Base-by-base conservation (phyloP, 2,329 filamentous ascomycete species). In the Aspergillus bombycis region DNA sequence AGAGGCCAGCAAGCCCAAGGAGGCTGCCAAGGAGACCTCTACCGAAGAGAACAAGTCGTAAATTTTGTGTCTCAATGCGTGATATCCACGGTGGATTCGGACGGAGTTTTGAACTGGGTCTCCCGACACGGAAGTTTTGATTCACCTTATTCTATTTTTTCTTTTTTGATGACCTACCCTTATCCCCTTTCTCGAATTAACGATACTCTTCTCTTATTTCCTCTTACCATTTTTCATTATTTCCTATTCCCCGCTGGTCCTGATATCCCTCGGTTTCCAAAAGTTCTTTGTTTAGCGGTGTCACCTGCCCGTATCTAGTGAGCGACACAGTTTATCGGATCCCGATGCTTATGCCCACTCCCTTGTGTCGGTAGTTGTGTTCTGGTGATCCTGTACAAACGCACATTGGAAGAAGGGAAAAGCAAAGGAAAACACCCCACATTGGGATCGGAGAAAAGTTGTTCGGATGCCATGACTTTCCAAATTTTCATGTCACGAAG, bases 1-100 rank as follows among this genome's bases (percentile, higher is more conserved):
- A 58, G 82, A 84, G 65, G 73, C 80, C 61, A 63, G 75, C 62
- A 83, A 84, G 76, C 79, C 75, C 66, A 74, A 80, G 72, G 79
- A 80, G 71, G 71, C 73, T 63, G 74, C 73, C 53, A 77, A 83
- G 73, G 81, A 84, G 71, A 74, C 72, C 64, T 69, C 76, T 55
- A 71, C 71, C 50, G 77, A 78, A 71, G 77, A 78, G 70, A 75
- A 75, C 70, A 79, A 79, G 73, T 74, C 78, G 66, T 80, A 79
- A 72, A 70, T 60, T 63, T 68, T 61, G 28, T 62, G 63, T 71
- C 67, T 68, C 61, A 61, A 67, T 66, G 58, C 63, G 64, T 60
- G 62, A 65, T 67, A 65, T 67, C 55, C 62, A 56, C 32, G 43
- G 55, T 54, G 56, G 61, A 63, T 55, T 55, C 48, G 46, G 34